phyloP scores from a whole-genome alignment of 345 rosid species.

The Gossypioides kirkii region DNA sequence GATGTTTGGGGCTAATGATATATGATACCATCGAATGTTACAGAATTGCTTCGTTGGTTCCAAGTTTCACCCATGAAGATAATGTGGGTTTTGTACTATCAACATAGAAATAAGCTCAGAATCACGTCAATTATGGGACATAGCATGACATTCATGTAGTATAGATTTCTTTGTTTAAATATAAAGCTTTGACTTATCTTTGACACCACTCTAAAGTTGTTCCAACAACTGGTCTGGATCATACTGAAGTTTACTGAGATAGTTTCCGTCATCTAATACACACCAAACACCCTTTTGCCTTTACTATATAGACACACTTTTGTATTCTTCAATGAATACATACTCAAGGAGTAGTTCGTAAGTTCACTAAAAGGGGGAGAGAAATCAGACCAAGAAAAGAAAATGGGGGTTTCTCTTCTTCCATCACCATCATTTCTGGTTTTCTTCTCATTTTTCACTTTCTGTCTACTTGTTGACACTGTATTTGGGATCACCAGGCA shows the following conservation, averaged over 20 bases:
- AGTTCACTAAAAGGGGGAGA: not conserved
- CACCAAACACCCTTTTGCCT: constrained; percentile 25
- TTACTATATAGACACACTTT: constrained; percentile 29
- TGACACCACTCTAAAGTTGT: constrained; percentile 61
- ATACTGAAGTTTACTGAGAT: constrained; percentile 10
- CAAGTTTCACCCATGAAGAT: not conserved
- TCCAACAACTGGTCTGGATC: constrained; percentile 49
- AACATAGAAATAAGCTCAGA: not conserved
- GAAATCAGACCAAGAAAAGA: not conserved
- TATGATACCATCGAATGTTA: not conserved
- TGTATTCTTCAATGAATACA: not conserved
- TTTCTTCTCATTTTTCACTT: constrained; percentile 18
- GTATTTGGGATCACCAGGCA: constrained; percentile 64
- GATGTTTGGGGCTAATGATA: not conserved
- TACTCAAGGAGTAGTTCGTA: constrained; percentile 3
- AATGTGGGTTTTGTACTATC: not conserved
- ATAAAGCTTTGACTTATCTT: constrained; percentile 35
- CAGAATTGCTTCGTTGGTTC: not conserved
- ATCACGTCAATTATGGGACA: constrained; percentile 1
- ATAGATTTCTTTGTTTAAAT: not conserved
- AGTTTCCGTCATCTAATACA: constrained; percentile 17
- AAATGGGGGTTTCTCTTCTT: constrained; percentile 31
- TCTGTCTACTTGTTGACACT: constrained; percentile 28
- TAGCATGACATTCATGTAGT: not conserved
- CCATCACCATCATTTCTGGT: constrained; percentile 20